Conservation (phyloP, 208 protist species). For the Willaertia magna region DNA sequence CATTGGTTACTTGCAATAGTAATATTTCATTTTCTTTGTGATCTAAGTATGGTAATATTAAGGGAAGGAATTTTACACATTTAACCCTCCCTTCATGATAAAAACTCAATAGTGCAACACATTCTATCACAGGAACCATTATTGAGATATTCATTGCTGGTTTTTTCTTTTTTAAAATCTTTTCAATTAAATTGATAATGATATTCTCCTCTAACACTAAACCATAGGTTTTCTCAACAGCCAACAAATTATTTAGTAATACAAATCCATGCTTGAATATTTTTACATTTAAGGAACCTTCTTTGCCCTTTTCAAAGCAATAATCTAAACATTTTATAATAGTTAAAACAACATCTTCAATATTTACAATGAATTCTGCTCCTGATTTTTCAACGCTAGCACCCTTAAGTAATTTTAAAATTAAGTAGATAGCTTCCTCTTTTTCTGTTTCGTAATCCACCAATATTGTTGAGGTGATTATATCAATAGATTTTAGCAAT, state of each 20-base stretch:
- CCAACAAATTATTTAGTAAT: not conserved
- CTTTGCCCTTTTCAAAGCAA: not conserved
- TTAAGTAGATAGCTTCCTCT: not conserved
- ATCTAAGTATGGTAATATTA: not conserved
- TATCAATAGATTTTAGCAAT: not conserved
- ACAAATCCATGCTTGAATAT: not conserved
- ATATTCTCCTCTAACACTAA: not conserved
- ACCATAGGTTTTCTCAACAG: not conserved
- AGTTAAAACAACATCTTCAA: not conserved
- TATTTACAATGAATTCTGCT: not conserved
- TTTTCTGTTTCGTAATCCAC: not conserved
- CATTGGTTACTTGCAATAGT: not conserved
- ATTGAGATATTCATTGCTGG: not conserved
- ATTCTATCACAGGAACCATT: not conserved
- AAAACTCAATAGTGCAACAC: not conserved
- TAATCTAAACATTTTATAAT: not conserved
- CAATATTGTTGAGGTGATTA: not conserved
- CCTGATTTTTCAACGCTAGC: not conserved
- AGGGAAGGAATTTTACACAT: not conserved
- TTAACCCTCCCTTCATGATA: not conserved
- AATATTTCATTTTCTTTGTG: not conserved
- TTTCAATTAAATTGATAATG: not conserved
- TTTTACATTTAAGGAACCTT: not conserved
- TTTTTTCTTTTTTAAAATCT: not conserved
- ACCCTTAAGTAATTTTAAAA: not conserved